Percentiles rank a stretch among this genome's conserved stretches.
Evolutionary conservation across 345 rosid species (phyloP).

Genomic region (Boechera divaricarpa): DNA sequence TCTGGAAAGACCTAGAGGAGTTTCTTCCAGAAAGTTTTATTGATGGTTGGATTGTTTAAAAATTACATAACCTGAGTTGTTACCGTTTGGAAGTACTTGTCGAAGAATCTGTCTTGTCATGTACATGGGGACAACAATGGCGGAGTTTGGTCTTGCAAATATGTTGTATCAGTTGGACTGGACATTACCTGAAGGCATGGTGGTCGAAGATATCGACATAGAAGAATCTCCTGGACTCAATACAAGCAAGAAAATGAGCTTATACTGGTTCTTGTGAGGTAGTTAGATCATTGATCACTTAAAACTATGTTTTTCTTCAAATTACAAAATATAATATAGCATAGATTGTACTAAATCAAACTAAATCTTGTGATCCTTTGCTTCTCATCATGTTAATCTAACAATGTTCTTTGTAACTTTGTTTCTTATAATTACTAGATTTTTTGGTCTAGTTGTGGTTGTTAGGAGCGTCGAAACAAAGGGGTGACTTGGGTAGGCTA

Average conservation of each 20-base stretch:
- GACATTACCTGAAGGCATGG: conserved; percentile 48
- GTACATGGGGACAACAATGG: conserved; percentile 15
- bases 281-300: background rate
- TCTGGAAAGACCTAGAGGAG: background rate
- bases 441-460: too few relatives aligned
- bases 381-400: background rate
- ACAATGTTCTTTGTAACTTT: too few relatives aligned
- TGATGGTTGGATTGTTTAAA: background rate
- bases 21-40: background rate
- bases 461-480: too few relatives aligned
- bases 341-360: background rate
- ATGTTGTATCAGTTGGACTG: conserved; percentile 51
- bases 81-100: conserved; percentile 50
- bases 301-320: background rate
- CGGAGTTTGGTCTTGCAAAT: conserved; percentile 41
- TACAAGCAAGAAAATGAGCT: conserved; percentile 40
- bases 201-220: conserved; percentile 43
- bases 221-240: conserved; percentile 47
- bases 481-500: too few relatives aligned
- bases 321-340: background rate
- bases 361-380: background rate
- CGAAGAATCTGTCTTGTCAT: conserved; percentile 50
- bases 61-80: conserved; percentile 9
- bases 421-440: too few relatives aligned
- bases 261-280: conserved; percentile 38